Evolutionary conservation across 306 rosid genomes (phyloP).

Genomic region (Acacia acuminata): DNA sequence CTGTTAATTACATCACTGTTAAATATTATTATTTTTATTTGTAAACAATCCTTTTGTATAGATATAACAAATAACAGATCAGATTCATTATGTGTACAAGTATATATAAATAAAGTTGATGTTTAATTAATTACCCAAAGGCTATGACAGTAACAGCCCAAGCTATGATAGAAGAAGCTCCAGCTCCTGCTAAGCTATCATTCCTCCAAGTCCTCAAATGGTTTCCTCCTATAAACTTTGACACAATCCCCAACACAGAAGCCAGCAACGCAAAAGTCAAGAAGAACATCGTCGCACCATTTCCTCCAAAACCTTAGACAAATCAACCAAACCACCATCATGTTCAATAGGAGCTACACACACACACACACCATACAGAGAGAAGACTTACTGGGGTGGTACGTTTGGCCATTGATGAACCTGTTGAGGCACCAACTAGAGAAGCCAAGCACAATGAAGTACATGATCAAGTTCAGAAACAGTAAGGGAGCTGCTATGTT

Average conservation of each 20-base stretch:
- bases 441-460: constrained; percentile 75
- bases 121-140: constrained; percentile 44
- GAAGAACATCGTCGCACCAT: constrained; percentile 80
- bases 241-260: constrained; percentile 65
- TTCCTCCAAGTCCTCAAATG: constrained; percentile 85
- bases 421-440: constrained; percentile 83
- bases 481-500: constrained; percentile 78
- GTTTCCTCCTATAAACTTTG: constrained; percentile 69
- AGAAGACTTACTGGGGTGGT: constrained; percentile 67
- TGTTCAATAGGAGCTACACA: not conserved
- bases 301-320: constrained; percentile 80
- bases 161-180: constrained; percentile 57
- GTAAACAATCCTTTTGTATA: not conserved
- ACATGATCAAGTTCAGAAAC: constrained; percentile 86
- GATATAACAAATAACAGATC: not conserved
- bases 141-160: constrained; percentile 85
- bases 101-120: too few species aligned
- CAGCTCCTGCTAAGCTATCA: constrained; percentile 86
- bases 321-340: not conserved
- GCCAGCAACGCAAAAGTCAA: constrained; percentile 60
- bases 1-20: too few species aligned
- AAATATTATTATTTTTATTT: too few species aligned
- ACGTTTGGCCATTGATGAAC: constrained; percentile 84
- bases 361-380: too few species aligned
- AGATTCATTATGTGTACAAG: too few species aligned